These are phyloP conservation scores for Trifolium subterraneum DNA, from an alignment of 306 rosid genomes.

Conservation along the genomic window DNA sequence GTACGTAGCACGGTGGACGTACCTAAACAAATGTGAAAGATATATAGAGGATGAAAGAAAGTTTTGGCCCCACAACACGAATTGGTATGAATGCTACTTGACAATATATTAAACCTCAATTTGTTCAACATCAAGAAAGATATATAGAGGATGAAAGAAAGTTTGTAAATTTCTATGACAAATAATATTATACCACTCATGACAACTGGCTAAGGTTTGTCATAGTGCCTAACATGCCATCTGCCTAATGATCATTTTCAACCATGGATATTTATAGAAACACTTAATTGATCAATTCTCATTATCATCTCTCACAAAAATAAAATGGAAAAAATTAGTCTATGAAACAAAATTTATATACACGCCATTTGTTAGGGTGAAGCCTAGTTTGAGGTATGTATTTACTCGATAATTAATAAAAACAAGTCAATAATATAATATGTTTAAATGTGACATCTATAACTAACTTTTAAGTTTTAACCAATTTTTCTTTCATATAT, in stretches of 20 bases:
- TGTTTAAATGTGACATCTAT: too few relatives aligned
- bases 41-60: too few relatives aligned
- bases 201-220: conserved; percentile 26
- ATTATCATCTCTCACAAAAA: background rate
- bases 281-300: background rate
- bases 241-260: conserved; percentile 40
- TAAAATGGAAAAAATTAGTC: too few relatives aligned
- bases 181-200: conserved; percentile 12
- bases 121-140: conserved; percentile 20
- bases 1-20: too few relatives aligned
- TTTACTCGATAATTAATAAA: too few relatives aligned
- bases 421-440: too few relatives aligned
- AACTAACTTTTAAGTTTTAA: too few relatives aligned
- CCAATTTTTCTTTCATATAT: too few relatives aligned
- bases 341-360: too few relatives aligned
- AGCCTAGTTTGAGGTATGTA: too few relatives aligned
- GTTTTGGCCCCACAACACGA: conserved; percentile 14
- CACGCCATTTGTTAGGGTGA: too few relatives aligned
- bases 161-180: conserved; percentile 38
- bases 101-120: conserved; percentile 25
- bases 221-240: conserved; percentile 28
- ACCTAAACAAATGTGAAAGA: too few relatives aligned
- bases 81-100: conserved; percentile 30
- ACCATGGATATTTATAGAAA: conserved; percentile 36
- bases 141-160: background rate